phyloP scores from a whole-genome alignment of 441 rosid species.

The Erodium moschatum region DNA sequence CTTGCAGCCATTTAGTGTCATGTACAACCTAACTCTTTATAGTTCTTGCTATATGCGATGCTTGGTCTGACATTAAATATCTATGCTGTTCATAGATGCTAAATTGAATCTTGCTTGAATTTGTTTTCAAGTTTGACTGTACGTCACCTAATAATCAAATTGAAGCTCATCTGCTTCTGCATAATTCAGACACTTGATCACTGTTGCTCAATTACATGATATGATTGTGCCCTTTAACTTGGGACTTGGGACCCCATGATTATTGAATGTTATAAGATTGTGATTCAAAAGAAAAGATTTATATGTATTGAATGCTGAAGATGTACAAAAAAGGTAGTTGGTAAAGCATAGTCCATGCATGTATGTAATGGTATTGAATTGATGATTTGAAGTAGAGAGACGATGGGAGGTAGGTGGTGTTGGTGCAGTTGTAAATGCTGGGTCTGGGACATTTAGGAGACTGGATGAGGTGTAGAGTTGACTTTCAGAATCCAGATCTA shows the following conservation, averaged over 20 bases:
- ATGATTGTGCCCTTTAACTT: too few species aligned
- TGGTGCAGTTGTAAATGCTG: background rate
- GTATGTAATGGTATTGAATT: background rate
- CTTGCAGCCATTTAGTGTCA: too few species aligned
- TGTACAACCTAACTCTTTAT: too few species aligned
- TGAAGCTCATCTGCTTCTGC: too few species aligned
- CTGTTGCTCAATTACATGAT: too few species aligned
- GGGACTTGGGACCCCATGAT: too few species aligned
- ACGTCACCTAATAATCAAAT: too few species aligned
- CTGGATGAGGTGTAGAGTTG: background rate
- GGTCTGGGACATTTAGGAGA: background rate
- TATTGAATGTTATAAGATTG: too few species aligned
- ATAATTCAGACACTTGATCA: too few species aligned
- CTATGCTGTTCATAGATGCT: background rate
- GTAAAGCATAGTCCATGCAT: background rate
- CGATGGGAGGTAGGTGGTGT: background rate
- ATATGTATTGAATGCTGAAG: too few species aligned
- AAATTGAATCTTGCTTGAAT: background rate
- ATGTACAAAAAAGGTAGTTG: background rate
- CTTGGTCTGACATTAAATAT: background rate
- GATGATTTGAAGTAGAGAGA: background rate
- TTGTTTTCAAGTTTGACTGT: background rate
- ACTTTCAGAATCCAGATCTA: background rate
- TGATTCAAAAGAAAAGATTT: too few species aligned
- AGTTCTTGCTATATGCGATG: background rate